Evolutionary conservation across 331 rosid genomes (phyloP), one percentile per base, ranked within the genome.

Genomic region (Rosa hybrid): DNA sequence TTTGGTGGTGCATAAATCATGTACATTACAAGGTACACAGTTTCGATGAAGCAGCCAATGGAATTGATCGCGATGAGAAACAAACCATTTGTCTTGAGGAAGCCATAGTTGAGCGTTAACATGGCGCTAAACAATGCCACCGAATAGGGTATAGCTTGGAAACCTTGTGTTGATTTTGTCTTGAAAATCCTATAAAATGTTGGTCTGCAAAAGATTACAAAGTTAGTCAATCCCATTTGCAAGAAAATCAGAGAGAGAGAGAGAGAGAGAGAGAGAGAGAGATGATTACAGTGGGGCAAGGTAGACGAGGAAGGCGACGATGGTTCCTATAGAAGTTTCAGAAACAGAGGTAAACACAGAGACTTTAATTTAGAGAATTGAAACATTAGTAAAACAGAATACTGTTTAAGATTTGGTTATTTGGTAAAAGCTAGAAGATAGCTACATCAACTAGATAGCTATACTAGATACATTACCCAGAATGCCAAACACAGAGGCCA

Each of bases 401-500:
- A 45, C 49, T 45, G 7, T 8, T 11, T 45, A 45, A 8, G 49
- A 9, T 45, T 45, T 45, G 49, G 12, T 8, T 45, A 45, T 45
- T 45, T 50, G 56, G 20, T 50, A 14, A 50, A 14, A 50, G 18
- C 21, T 20, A 54, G 62, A 50, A 18, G 62, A 54, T 18, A 54
- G 10, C 21, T 6, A 18, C 62, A 54, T 54, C 9, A 54, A 18
- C 10, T 54, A 56, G 63, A 2, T 20, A 57, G 64, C 27, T 20
- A 8, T 57, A n/a, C 27, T 57, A 57, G 57, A 51, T 12, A 14
- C 23, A 21, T 11, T 59, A 59, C 90, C 90, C 78, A 87, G 82
- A 77, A 87, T 46, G 67, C 88, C 90, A 68, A 87, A 84, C 60
- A 77, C 77, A 39, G 79, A 46, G 79, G 88, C 82, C 83, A 84